Conservation (phyloP, 257 asterid genomes). For the Solanum corneliomulleri region DNA sequence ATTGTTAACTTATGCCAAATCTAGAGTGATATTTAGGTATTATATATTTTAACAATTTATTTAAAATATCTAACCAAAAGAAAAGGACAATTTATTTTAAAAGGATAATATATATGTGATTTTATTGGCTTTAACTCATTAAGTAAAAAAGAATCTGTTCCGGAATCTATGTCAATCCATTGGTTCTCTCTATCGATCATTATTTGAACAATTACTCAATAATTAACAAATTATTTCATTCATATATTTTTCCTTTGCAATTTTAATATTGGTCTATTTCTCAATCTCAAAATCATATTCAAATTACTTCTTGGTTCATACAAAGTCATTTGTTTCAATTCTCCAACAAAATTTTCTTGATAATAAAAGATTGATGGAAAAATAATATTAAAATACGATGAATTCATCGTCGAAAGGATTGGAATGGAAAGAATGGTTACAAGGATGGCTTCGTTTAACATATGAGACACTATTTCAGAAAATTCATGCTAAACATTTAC, state of each 20-base stretch:
- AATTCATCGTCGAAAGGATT: constrained; percentile 11
- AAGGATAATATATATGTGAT: not conserved
- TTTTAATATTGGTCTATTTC: not conserved
- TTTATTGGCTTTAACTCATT: not conserved
- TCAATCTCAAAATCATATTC: not conserved
- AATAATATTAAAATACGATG: not conserved
- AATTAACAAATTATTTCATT: not conserved
- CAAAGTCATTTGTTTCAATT: not conserved
- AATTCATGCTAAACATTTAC: constrained; percentile 67
- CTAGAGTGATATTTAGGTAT: no score
- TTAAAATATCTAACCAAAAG: not conserved
- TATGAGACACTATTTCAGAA: constrained; percentile 85
- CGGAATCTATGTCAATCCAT: not conserved
- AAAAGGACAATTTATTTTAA: not conserved
- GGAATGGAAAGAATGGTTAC: constrained; percentile 82
- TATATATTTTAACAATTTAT: no score
- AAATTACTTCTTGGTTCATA: not conserved
- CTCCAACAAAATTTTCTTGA: not conserved
- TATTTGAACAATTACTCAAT: not conserved
- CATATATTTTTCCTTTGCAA: not conserved
- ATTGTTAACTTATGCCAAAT: no score
- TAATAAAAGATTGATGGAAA: not conserved
- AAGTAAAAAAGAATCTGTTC: not conserved
- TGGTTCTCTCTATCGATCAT: not conserved
- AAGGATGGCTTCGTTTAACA: constrained; percentile 49